Evolutionary conservation across 768 basidiomycete genomes (phyloP).

Genomic region (Kwoniella sp.): DNA sequence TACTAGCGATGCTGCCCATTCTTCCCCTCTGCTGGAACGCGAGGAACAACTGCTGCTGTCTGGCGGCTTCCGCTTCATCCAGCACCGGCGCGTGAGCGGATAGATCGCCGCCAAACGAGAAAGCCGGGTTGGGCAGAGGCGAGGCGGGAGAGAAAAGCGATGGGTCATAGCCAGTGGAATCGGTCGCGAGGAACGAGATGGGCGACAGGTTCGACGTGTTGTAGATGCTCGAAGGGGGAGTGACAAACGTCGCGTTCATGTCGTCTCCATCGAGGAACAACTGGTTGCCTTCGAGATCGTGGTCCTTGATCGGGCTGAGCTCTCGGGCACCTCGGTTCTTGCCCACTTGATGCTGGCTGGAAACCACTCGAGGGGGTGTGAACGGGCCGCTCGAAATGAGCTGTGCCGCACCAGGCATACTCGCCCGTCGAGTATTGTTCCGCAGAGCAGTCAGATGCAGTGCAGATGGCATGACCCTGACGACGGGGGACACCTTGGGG

Average conservation of each 20-base stretch:
- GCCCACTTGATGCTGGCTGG: slow-evolving; percentile 15
- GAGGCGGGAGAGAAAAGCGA: slow-evolving; percentile 21
- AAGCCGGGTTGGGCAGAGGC: slow-evolving; percentile 41
- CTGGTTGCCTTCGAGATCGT: slow-evolving; percentile 15
- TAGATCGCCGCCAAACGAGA: slow-evolving; percentile 35
- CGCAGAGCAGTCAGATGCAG: slow-evolving; percentile 40
- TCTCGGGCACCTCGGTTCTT: slow-evolving; percentile 17
- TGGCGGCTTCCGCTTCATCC: slow-evolving; percentile 11
- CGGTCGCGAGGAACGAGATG: slow-evolving; percentile 1
- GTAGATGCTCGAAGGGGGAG: slow-evolving; percentile 23
- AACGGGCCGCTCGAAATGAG: slow-evolving; percentile 43
- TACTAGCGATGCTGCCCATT: slow-evolving; percentile 40
- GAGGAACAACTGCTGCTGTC: slow-evolving; percentile 20
- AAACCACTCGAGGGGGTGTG: slow-evolving; percentile 41
- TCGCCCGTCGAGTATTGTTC: slow-evolving; percentile 41
- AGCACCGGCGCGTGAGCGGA: background rate
- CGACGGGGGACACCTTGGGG: slow-evolving; percentile 26
- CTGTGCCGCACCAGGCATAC: slow-evolving; percentile 29
- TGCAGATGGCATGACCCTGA: slow-evolving; percentile 30
- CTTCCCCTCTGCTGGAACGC: slow-evolving; percentile 29
- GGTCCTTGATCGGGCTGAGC: slow-evolving; percentile 42
- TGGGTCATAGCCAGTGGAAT: slow-evolving; percentile 1
- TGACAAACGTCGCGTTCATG: slow-evolving; percentile 25
- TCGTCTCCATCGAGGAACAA: slow-evolving; percentile 6
- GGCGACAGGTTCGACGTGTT: slow-evolving; percentile 4